phyloP scores from a whole-genome alignment of 495 filamentous ascomycete genomes.

The Daldinia childiae region DNA sequence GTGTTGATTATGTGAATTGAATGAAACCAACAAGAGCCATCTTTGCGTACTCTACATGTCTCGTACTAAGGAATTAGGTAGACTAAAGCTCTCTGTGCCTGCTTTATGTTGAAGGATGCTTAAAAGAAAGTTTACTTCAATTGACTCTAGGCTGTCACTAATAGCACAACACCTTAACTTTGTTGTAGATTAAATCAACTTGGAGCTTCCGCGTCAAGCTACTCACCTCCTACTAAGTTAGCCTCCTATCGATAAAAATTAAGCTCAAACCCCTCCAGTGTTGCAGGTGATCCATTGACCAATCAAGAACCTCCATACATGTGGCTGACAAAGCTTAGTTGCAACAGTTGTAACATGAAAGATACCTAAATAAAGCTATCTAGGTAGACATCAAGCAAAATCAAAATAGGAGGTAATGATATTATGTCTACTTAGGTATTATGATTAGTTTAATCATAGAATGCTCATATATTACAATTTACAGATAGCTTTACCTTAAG shows the following conservation, averaged over 20 bases:
- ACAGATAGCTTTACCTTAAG: not conserved
- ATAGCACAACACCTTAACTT: not conserved
- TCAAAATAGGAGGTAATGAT: not conserved
- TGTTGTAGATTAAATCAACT: not conserved
- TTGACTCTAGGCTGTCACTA: not conserved
- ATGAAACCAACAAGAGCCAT: slow-evolving; percentile 23
- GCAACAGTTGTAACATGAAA: not conserved
- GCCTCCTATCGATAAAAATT: slow-evolving; percentile 28
- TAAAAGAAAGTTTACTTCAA: not conserved
- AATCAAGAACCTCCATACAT: slow-evolving; percentile 25
- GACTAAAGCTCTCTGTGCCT: not conserved
- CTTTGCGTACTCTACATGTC: slow-evolving; percentile 10
- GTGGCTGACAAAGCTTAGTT: not conserved
- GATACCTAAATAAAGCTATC: not conserved
- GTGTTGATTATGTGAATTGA: slow-evolving; percentile 17
- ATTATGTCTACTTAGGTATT: not conserved
- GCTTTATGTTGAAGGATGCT: not conserved
- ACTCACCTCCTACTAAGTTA: no score
- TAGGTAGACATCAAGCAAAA: not conserved
- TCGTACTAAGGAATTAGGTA: not conserved
- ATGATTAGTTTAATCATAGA: not conserved
- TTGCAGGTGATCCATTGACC: slow-evolving; percentile 30
- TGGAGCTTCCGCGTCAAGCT: slow-evolving; percentile 1
- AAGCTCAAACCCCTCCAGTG: slow-evolving; percentile 31
- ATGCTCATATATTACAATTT: not conserved